These are phyloP conservation scores for Leccinum ponderosum DNA, from an alignment of 1,284 basidiomycete genomes.

Conservation along the genomic window DNA sequence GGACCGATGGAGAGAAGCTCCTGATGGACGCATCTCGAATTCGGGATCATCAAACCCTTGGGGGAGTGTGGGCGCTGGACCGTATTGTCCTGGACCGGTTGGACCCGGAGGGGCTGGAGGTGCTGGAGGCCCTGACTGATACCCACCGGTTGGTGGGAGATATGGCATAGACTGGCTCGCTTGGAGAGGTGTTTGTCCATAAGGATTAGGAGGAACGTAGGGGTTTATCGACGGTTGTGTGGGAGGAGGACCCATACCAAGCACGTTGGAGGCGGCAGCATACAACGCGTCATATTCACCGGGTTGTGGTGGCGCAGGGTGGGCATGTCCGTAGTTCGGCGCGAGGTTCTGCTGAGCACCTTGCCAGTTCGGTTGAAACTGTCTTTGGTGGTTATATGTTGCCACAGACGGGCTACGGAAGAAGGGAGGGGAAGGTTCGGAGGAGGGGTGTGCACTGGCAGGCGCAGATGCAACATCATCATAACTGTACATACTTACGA, in stretches of 20 bases:
- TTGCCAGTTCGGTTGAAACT: constrained; percentile 35
- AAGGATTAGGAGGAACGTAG: constrained; percentile 27
- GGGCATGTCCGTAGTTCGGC: constrained; percentile 31
- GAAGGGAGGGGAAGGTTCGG: constrained; percentile 22
- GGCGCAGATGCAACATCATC: constrained; percentile 34
- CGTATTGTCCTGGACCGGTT: constrained; percentile 20
- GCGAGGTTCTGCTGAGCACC: constrained; percentile 34
- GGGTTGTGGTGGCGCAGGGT: constrained; percentile 32
- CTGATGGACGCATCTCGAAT: constrained; percentile 48
- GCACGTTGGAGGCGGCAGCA: constrained; percentile 76
- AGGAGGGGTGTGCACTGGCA: constrained; percentile 22
- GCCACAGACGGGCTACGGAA: constrained; percentile 20
- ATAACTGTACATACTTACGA: constrained; percentile 36
- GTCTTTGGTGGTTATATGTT: constrained; percentile 28
- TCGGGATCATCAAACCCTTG: constrained; percentile 43
- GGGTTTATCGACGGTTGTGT: constrained; percentile 30
- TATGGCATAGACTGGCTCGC: constrained; percentile 36
- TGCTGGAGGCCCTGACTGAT: constrained; percentile 19
- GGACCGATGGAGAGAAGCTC: constrained; percentile 51
- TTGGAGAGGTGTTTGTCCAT: constrained; percentile 24
- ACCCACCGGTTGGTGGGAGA: constrained; percentile 26
- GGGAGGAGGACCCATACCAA: constrained; percentile 72
- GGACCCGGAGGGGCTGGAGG: constrained; percentile 17
- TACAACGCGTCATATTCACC: constrained; percentile 57
- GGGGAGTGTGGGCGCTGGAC: constrained; percentile 26